These are phyloP conservation scores for Apiospora kogelbergensis DNA, from an alignment of 2,329 filamentous ascomycete species.

Conservation along the genomic window DNA sequence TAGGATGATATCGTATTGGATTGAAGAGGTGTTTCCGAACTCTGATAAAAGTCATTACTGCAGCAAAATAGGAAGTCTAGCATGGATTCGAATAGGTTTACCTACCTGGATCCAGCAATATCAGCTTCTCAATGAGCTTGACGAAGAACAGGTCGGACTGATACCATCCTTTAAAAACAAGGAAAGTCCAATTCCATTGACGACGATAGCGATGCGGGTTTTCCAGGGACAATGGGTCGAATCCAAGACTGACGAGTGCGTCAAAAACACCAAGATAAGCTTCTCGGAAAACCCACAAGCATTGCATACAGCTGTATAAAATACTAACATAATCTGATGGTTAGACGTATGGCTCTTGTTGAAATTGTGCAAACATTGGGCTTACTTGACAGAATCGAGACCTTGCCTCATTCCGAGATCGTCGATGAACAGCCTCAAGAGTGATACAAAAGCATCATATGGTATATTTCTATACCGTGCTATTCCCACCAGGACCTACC, in stretches of 20 bases:
- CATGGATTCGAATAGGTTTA: too few species aligned
- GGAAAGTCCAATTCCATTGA: too few species aligned
- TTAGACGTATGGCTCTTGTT: too few species aligned
- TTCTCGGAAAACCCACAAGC: neutral
- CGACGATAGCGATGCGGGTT: too few species aligned
- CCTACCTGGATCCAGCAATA: slow-evolving; percentile 1
- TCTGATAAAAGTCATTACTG: neutral
- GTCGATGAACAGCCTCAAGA: neutral
- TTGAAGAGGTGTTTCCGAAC: slow-evolving; percentile 1
- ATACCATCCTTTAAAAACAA: too few species aligned
- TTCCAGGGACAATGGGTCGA: neutral
- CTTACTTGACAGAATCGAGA: neutral
- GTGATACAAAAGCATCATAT: neutral
- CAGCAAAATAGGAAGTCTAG: too few species aligned
- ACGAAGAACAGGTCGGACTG: slow-evolving; percentile 4
- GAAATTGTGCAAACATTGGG: neutral
- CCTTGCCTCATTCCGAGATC: neutral
- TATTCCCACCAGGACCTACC: too few species aligned
- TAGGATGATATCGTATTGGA: neutral
- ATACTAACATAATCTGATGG: neutral
- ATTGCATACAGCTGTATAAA: neutral
- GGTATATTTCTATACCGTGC: too few species aligned
- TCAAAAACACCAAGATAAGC: neutral
- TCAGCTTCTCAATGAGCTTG: neutral
- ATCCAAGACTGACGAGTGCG: neutral